These are phyloP conservation scores for Huntiella abstrusa DNA, from an alignment of 2,329 filamentous ascomycete species.

Conservation along the genomic window DNA sequence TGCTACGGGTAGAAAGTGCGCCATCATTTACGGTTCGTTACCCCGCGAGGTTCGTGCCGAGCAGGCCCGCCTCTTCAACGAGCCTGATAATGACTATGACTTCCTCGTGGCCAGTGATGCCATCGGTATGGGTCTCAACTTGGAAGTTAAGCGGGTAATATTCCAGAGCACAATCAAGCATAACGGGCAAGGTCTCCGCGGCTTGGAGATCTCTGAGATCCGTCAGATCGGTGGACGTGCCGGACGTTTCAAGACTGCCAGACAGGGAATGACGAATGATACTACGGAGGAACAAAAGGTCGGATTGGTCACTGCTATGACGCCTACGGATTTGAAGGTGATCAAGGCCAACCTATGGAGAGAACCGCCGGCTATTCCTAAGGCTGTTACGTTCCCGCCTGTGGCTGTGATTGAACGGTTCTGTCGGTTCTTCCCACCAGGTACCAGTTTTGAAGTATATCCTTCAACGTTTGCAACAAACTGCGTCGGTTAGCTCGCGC, in stretches of 20 bases:
- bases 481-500: conserved; percentile 40
- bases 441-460: conserved; percentile 72
- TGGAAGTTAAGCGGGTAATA: conserved; percentile 78
- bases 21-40: conserved; percentile 79
- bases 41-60: conserved; percentile 85
- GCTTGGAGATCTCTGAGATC: conserved; percentile 55
- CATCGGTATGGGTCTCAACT: conserved; percentile 90
- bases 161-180: conserved; percentile 65
- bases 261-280: conserved; percentile 25
- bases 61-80: conserved; percentile 86
- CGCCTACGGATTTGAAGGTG: conserved; percentile 44
- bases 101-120: conserved; percentile 86
- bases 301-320: conserved; percentile 65
- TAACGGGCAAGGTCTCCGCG: conserved; percentile 36
- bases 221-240: conserved; percentile 93
- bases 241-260: conserved; percentile 63
- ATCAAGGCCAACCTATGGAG: conserved; percentile 43
- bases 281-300: conserved; percentile 23
- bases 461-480: conserved; percentile 52
- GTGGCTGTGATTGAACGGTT: conserved; percentile 54
- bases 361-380: conserved; percentile 45
- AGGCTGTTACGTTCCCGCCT: conserved; percentile 60
- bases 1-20: conserved; percentile 58
- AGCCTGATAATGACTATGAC: conserved; percentile 89
- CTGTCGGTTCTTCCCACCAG: conserved; percentile 59